Base-by-base conservation (phyloP, 2,329 filamentous ascomycete genomes). In the Trichoderma sp. region DNA sequence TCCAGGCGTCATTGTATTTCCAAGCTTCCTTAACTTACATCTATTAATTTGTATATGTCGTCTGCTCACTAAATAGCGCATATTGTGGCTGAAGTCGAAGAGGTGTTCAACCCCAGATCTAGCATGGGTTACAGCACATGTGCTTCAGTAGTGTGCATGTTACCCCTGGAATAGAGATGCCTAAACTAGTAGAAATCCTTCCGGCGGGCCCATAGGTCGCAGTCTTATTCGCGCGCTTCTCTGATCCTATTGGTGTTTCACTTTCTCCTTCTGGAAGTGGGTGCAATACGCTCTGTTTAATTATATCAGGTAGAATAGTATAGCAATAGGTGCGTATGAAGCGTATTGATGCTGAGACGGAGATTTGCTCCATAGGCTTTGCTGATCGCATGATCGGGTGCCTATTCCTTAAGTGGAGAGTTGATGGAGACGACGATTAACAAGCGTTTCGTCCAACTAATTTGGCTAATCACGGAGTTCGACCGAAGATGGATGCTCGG, bases 61-160 rank as follows among this genome's bases (percentile, higher is more conserved):
- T 65, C 39, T n/a, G 39, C 62, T 65, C 28, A 30, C 47, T 53
- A 65, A 65, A 34, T 65, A 11, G 62, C 62, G 62, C 62, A 65
- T 24, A 53, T 47, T 18, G 30, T 32, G 39, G 9, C 61, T 18
- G 61, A 18, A 51, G n/a, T 24, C 47, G n/a, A 12, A 51, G 47
- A 51, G 43, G 43, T 24, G n/a, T 51, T 21, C n/a, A 24, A 21
- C 47, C 47, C 47, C 47, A 53, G 47, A 21, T 24, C 47, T 2
- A 53, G 47, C 47, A 53, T 53, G 47, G 47, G 47, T 53, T 53
- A 21, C 47, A 24, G n/a, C 5, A 51, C 47, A 51, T 24, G 47
- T 53, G n/a, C 47, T 3, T 53, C 11, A 53, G 21, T 53, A 53
- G 47, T 53, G 21, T 14, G 2, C 7, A 53, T 53, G 47, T 53